Percentiles rank a stretch among this genome's conserved stretches.
Conservation (phyloP, 2,329 filamentous ascomycete genomes). For the Paecilomyces variotii region DNA sequence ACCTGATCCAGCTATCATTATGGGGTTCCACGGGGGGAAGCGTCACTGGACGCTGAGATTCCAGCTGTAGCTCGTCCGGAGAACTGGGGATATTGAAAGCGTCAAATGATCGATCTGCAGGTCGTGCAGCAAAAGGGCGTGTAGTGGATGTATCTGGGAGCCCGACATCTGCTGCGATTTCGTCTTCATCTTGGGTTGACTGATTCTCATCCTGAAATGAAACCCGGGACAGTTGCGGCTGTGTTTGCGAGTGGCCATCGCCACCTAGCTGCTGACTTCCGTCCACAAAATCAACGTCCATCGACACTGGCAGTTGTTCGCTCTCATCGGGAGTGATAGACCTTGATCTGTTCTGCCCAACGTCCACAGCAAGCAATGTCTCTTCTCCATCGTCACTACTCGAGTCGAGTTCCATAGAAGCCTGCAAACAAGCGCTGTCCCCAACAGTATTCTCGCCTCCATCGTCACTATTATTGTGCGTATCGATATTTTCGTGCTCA, state of each 20-base stretch:
- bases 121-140: not conserved
- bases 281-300: not conserved
- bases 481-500: not conserved
- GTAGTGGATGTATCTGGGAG: not conserved
- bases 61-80: slow-evolving; percentile 29
- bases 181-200: slow-evolving; percentile 2
- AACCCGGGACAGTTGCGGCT: not conserved
- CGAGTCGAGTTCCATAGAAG: slow-evolving; percentile 4
- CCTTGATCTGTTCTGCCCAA: not conserved
- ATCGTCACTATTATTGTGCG: slow-evolving; percentile 2
- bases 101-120: not conserved
- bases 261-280: not conserved
- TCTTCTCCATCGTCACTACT: slow-evolving; percentile 1
- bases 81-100: slow-evolving; percentile 10
- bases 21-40: slow-evolving; percentile 3
- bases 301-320: not conserved
- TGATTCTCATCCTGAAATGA: not conserved
- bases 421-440: not conserved
- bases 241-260: not conserved
- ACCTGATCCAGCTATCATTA: slow-evolving; percentile 2
- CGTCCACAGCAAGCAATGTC: not conserved
- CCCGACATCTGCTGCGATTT: not conserved
- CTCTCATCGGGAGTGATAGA: not conserved
- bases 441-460: not conserved
- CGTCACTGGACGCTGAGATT: slow-evolving; percentile 14